Percentiles rank a stretch among this genome's conserved stretches.
Evolutionary conservation across 2,329 filamentous ascomycete species (phyloP).

Genomic region (Pseudogymnoascus sp.): DNA sequence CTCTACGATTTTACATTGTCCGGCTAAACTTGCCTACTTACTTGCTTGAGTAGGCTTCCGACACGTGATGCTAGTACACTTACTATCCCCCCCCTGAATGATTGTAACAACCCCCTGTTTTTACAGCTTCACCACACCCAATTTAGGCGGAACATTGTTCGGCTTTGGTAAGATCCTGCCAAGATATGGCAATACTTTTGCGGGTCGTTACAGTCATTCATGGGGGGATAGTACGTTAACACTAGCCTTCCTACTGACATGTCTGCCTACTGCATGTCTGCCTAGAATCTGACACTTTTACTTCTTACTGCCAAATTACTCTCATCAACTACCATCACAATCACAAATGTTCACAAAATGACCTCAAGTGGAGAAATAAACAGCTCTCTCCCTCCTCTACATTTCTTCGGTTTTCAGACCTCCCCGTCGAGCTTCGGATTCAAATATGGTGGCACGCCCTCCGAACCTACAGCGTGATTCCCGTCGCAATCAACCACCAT

Average conservation of each 20-base stretch:
- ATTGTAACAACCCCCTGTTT: too few relatives aligned
- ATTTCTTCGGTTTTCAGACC: conserved; percentile 13
- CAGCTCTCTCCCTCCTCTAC: conserved; percentile 12
- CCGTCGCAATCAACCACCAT: conserved; percentile 14
- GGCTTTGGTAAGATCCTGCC: too few relatives aligned
- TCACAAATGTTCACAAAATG: conserved; percentile 14
- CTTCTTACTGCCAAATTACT: conserved; percentile 9
- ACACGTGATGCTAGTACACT: too few relatives aligned
- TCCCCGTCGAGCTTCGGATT: conserved; percentile 13
- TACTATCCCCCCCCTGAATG: too few relatives aligned
- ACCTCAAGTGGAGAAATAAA: conserved; percentile 13
- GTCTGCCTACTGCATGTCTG: conserved; percentile 14
- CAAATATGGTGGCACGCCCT: conserved; percentile 15
- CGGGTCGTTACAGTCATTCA: too few relatives aligned
- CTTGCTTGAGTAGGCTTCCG: too few relatives aligned
- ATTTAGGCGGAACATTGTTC: too few relatives aligned
- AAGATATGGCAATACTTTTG: too few relatives aligned
- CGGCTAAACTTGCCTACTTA: too few relatives aligned
- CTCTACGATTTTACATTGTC: too few relatives aligned
- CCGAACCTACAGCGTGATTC: conserved; percentile 13
- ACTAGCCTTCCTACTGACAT: not conserved
- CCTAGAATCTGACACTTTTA: conserved; percentile 8
- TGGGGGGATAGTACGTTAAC: too few relatives aligned
- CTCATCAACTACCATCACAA: conserved; percentile 10
- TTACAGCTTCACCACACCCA: too few relatives aligned